Conservation (phyloP, 1,284 basidiomycete genomes). For the Cutaneotrichosporon sp. region DNA sequence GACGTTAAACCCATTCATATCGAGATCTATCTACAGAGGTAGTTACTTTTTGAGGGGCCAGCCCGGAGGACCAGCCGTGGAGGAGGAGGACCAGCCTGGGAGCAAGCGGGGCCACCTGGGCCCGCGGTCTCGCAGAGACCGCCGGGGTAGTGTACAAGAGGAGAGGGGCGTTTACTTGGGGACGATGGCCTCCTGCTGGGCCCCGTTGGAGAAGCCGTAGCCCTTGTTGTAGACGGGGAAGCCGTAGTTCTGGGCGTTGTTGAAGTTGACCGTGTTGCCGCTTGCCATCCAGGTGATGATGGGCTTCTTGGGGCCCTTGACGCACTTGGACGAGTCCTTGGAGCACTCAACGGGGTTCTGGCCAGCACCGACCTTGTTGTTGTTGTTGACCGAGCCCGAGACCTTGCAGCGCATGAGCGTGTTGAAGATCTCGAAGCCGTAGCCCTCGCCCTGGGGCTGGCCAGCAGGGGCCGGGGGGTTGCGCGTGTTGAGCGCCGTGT, state of each 20-base stretch:
- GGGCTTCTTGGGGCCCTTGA: slow-evolving; percentile 28
- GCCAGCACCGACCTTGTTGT: slow-evolving; percentile 45
- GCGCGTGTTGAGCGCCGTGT: slow-evolving; percentile 8
- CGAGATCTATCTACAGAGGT: too few relatives aligned
- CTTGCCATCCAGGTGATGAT: slow-evolving; percentile 12
- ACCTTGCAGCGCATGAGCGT: slow-evolving; percentile 72
- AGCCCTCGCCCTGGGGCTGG: slow-evolving; percentile 16
- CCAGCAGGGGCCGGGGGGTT: background rate
- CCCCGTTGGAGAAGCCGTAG: slow-evolving; percentile 54
- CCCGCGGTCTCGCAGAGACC: background rate
- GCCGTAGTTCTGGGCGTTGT: slow-evolving; percentile 59
- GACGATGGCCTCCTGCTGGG: slow-evolving; percentile 38
- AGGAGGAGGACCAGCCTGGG: background rate
- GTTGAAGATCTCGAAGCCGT: slow-evolving; percentile 59
- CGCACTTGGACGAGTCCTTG: slow-evolving; percentile 34
- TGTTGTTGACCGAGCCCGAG: slow-evolving; percentile 50
- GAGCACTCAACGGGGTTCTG: slow-evolving; percentile 44
- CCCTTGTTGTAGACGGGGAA: slow-evolving; percentile 39
- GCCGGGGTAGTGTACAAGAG: background rate
- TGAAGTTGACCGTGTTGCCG: slow-evolving; percentile 7
- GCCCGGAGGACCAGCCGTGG: background rate
- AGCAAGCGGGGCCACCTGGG: background rate
- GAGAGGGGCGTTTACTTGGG: background rate
- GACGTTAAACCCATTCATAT: too few relatives aligned
- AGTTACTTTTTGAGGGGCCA: background rate